These are phyloP conservation scores for Phenoliferia sp. DNA, from an alignment of 1,284 basidiomycete species.

Conservation along the genomic window DNA sequence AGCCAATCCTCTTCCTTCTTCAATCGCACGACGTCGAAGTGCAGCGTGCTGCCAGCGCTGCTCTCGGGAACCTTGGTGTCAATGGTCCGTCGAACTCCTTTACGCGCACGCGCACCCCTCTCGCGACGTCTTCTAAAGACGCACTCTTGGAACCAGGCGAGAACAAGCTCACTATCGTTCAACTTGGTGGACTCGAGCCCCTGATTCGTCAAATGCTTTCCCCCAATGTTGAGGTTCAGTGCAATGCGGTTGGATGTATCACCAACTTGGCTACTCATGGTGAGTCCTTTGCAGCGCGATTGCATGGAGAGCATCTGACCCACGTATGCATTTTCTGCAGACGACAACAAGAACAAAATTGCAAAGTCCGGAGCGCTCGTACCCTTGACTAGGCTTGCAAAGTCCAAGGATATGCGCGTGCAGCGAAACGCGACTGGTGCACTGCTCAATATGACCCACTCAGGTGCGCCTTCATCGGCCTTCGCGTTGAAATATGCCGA, in stretches of 20 bases:
- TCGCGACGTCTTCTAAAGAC: neutral
- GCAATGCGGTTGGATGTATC: constrained; percentile 99
- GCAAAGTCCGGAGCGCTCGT: constrained; percentile 97
- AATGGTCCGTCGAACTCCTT: constrained; percentile 90
- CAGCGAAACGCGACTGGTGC: constrained; percentile 98
- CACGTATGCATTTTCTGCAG: constrained; percentile 41
- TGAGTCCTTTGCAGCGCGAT: constrained; percentile 44
- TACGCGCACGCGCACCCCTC: neutral
- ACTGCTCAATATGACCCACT: constrained; percentile 98
- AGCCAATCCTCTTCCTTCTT: constrained; percentile 95
- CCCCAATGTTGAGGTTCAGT: constrained; percentile 98
- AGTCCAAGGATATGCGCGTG: constrained; percentile 98
- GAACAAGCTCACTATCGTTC: constrained; percentile 98
- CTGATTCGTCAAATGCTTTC: constrained; percentile 98
- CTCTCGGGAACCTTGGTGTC: constrained; percentile 96
- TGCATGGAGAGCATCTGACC: too few relatives aligned
- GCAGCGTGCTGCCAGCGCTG: constrained; percentile 94
- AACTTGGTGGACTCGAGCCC: constrained; percentile 94
- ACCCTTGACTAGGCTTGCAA: constrained; percentile 89
- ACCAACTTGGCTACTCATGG: constrained; percentile 98
- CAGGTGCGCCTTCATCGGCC: constrained; percentile 54
- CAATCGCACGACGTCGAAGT: constrained; percentile 98
- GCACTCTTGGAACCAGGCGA: constrained; percentile 61
- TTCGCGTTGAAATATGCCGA: neutral
- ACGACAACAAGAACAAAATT: constrained; percentile 99